phyloP scores from a whole-genome alignment of 164 flowering plant genomes.

The Buxus sempervirens region DNA sequence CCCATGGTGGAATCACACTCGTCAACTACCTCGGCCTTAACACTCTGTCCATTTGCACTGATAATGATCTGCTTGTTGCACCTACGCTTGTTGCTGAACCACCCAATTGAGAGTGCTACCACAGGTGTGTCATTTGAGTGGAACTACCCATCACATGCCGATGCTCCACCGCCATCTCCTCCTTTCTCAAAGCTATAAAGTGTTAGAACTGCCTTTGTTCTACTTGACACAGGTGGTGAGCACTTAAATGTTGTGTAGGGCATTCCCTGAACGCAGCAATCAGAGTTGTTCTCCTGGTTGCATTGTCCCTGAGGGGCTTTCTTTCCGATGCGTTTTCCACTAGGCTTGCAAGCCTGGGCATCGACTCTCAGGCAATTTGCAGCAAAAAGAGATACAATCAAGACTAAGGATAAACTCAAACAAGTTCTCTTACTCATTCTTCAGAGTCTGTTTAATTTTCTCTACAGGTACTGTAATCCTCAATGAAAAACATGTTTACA shows the following conservation, averaged over 20 bases:
- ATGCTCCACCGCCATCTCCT: slow-evolving; percentile 8
- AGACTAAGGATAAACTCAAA: not conserved
- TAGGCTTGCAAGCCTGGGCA: slow-evolving; percentile 16
- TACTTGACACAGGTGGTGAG: not conserved
- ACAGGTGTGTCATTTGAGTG: not conserved
- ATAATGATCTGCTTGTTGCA: slow-evolving; percentile 8
- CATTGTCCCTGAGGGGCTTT: slow-evolving; percentile 15
- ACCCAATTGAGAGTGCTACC: slow-evolving; percentile 7
- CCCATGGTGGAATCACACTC: slow-evolving; percentile 6
- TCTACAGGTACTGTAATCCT: too few species aligned
- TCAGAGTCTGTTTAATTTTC: too few species aligned
- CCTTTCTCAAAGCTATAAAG: not conserved
- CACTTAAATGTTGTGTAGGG: slow-evolving; percentile 11
- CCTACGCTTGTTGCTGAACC: not conserved
- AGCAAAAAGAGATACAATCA: not conserved
- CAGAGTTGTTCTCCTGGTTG: slow-evolving; percentile 16
- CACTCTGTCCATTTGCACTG: slow-evolving; percentile 3
- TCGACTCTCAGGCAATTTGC: not conserved
- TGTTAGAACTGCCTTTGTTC: slow-evolving; percentile 3
- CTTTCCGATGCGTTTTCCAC: slow-evolving; percentile 17
- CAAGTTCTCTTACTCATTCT: too few species aligned
- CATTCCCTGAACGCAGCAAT: slow-evolving; percentile 20
- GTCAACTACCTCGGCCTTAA: slow-evolving; percentile 9
- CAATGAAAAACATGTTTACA: too few species aligned
- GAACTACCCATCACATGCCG: slow-evolving; percentile 3